Evolutionary conservation across 176 grass and related monocot genomes (phyloP).

Genomic region (Carex littledalei): DNA sequence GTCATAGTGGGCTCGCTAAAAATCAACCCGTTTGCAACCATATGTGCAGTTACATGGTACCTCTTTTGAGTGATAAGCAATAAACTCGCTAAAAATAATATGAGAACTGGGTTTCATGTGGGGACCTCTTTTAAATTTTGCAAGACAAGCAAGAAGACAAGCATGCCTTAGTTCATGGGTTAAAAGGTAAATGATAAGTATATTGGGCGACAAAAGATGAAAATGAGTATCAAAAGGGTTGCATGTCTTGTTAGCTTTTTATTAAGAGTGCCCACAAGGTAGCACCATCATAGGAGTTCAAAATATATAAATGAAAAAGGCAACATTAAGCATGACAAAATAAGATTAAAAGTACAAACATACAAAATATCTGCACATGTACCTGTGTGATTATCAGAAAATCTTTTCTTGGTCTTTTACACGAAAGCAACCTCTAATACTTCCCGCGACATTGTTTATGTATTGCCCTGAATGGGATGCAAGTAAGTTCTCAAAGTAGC

Average conservation of each 20-base stretch:
- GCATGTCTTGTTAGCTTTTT: slow-evolving; percentile 23
- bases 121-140: background rate
- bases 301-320: background rate
- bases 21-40: background rate
- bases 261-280: slow-evolving; percentile 17
- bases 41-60: background rate
- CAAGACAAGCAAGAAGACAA: slow-evolving; percentile 19
- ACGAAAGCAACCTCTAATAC: background rate
- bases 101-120: background rate
- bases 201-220: slow-evolving; percentile 18
- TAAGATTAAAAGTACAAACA: slow-evolving; percentile 13
- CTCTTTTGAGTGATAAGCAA: background rate
- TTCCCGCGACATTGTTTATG: background rate
- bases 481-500: background rate
- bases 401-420: slow-evolving; percentile 11
- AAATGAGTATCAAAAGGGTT: slow-evolving; percentile 18
- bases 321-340: slow-evolving; percentile 17
- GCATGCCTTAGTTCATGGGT: slow-evolving; percentile 26
- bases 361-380: slow-evolving; percentile 7
- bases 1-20: background rate
- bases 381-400: background rate
- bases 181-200: slow-evolving; percentile 14
- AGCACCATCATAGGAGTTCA: slow-evolving; percentile 7
- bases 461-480: background rate
- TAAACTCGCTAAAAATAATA: background rate